A percentile compares a stretch with the other conserved stretches of the same genome.
Evolutionary conservation across 2,329 filamentous ascomycete genomes (phyloP).

Genomic region (Monilinia vaccinii-corymbosi): DNA sequence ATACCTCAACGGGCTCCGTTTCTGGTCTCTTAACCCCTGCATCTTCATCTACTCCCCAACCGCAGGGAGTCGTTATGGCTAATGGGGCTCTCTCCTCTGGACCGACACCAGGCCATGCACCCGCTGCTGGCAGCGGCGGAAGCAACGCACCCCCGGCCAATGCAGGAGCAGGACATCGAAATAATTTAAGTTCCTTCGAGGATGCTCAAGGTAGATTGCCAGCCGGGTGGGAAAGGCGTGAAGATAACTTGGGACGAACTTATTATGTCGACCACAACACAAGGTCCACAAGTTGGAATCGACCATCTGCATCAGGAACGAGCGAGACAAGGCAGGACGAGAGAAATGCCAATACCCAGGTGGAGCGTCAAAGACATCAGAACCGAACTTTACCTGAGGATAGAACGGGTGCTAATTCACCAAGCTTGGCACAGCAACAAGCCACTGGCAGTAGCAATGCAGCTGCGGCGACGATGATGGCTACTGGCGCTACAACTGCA

Average conservation of each 20-base stretch:
- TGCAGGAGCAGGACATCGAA: conserved; percentile 24
- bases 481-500: conserved; percentile 87
- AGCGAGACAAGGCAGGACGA: conserved; percentile 68
- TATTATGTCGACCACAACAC: conserved; percentile 99
- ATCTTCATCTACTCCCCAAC: conserved; percentile 28
- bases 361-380: conserved; percentile 88
- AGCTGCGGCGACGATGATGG: conserved; percentile 75
- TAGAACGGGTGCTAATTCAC: conserved; percentile 85
- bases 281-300: conserved; percentile 90
- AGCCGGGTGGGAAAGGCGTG: conserved; percentile 88
- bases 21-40: conserved; percentile 19
- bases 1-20: conserved; percentile 27
- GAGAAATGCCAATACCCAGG: conserved; percentile 82
- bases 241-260: conserved; percentile 88
- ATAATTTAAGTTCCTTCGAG: conserved; percentile 82
- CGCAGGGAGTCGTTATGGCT: conserved; percentile 23
- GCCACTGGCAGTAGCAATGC: conserved; percentile 29
- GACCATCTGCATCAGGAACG: conserved; percentile 72
- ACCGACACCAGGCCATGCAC: conserved; percentile 29
- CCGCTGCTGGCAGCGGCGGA: conserved; percentile 28
- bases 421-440: conserved; percentile 54
- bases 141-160: conserved; percentile 19
- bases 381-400: conserved; percentile 94
- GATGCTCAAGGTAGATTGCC: conserved; percentile 90
- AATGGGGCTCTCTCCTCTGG: conserved; percentile 25